Evolutionary conservation across 2,329 filamentous ascomycete genomes (phyloP).

Genomic region (Pseudocercospora ulei): DNA sequence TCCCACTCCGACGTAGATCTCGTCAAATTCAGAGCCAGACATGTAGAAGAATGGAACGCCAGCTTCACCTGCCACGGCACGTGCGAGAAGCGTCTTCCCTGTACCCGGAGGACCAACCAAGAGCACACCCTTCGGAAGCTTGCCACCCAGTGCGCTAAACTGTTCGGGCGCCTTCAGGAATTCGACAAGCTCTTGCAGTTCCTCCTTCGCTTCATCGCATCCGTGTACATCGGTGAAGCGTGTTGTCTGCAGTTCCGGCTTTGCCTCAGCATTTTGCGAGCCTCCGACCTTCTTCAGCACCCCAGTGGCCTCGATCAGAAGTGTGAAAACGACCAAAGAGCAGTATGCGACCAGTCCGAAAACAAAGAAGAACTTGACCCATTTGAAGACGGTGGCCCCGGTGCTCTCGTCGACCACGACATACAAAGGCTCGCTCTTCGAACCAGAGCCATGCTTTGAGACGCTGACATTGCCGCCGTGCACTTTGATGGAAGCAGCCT

Average conservation of each 20-base stretch:
- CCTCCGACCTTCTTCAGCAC: constrained; percentile 68
- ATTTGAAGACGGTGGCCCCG: constrained; percentile 71
- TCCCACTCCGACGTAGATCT: constrained; percentile 94
- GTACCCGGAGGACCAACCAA: constrained; percentile 93
- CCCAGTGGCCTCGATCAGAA: constrained; percentile 72
- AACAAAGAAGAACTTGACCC: constrained; percentile 74
- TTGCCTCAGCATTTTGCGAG: constrained; percentile 67
- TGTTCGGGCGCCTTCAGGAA: constrained; percentile 88
- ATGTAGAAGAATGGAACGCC: constrained; percentile 99
- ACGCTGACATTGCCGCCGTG: constrained; percentile 57
- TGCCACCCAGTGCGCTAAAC: constrained; percentile 88
- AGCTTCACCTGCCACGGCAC: constrained; percentile 91
- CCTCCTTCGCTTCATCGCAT: constrained; percentile 96
- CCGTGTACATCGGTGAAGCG: constrained; percentile 91
- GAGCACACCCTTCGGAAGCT: constrained; percentile 91
- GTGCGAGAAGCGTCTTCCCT: constrained; percentile 89
- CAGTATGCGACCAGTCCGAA: constrained; percentile 74
- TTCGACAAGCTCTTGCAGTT: constrained; percentile 91
- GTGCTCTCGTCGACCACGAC: constrained; percentile 90
- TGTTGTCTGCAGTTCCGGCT: constrained; percentile 83
- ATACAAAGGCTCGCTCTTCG: constrained; percentile 77
- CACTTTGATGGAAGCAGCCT: constrained; percentile 65
- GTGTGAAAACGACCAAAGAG: constrained; percentile 65
- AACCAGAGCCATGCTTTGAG: constrained; percentile 51
- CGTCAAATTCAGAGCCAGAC: constrained; percentile 97